Base-by-base conservation (phyloP, 2,329 filamentous ascomycete genomes). In the Rutstroemia sp. region DNA sequence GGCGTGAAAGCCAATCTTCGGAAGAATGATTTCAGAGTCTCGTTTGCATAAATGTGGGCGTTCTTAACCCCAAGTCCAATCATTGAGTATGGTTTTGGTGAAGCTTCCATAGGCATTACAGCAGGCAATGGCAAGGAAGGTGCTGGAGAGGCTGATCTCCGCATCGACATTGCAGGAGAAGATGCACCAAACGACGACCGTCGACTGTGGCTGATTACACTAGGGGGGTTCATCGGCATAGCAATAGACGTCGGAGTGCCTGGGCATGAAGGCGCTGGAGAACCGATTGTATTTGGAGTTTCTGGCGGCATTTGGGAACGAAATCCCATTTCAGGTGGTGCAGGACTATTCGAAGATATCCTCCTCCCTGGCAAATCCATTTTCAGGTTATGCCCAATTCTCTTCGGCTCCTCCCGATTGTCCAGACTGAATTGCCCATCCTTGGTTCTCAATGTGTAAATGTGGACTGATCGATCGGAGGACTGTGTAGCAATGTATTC, bases 401-500 rank as follows among this genome's bases (percentile, higher is more conserved):
- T 83, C 69, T 87, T 84, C 19, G 89, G 85, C 55, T 83, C 61
- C 19, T 84, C 81, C 57, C 83, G 77, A 57, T 79, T 77, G 55
- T 74, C 78, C 57, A 99, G 78, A 0, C 90, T 91, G 69, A 96
- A 96, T 64, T 95, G 90, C 30, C 94, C 94, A 66, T 99, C 94
- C 69, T 97, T 99, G 21, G 89, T 96, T 75, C 90, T 95, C 61
- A 99, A 76, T 0, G 88, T 92, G 75, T 99, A 99, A 63, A 99
- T 94, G 72, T 99, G 95, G 14, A 97, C 92, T 2, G 94, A 96
- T 69, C 94, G 87, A 73, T 99, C 94, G 5, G 94, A 99, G 6
- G 94, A 99, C 70, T 99, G 94, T 1, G 94, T 99, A 39, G 94
- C 94, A 58, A 99, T 92, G 71, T 92, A 99, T 74, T 99, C 94